phyloP scores from a whole-genome alignment of 371 early-diverging fungal species.

The Nematocida sp. region DNA sequence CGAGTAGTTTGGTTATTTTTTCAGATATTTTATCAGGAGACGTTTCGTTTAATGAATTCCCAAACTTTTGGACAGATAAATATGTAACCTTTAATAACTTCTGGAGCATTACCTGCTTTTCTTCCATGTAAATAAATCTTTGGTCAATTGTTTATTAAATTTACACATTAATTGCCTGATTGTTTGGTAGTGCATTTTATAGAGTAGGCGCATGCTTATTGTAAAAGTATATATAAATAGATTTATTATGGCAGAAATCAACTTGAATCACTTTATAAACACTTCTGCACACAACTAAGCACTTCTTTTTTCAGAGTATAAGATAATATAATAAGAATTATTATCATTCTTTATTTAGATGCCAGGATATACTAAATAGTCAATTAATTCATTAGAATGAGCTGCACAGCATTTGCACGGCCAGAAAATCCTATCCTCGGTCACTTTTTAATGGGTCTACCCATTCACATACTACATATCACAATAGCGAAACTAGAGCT shows the following conservation, averaged over 20 bases:
- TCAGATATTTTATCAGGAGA: not conserved
- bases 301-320: too few species aligned
- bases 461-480: not conserved
- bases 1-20: constrained; percentile 13
- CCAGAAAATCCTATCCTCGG: not conserved
- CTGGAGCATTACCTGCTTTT: not conserved
- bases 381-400: not conserved
- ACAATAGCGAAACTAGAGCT: not conserved
- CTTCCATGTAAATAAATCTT: constrained; percentile 20
- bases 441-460: not conserved
- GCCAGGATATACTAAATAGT: not conserved
- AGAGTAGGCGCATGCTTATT: too few species aligned
- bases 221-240: too few species aligned
- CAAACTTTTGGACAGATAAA: constrained; percentile 43
- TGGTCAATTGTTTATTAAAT: not conserved
- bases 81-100: constrained; percentile 31
- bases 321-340: too few species aligned
- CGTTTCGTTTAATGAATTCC: not conserved
- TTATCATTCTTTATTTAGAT: not conserved
- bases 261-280: too few species aligned
- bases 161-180: not conserved
- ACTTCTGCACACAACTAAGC: too few species aligned
- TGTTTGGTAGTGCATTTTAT: not conserved
- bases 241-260: too few species aligned
- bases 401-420: not conserved